Base-by-base conservation (phyloP, 2,329 filamentous ascomycete genomes). In the Bisporella sp. region DNA sequence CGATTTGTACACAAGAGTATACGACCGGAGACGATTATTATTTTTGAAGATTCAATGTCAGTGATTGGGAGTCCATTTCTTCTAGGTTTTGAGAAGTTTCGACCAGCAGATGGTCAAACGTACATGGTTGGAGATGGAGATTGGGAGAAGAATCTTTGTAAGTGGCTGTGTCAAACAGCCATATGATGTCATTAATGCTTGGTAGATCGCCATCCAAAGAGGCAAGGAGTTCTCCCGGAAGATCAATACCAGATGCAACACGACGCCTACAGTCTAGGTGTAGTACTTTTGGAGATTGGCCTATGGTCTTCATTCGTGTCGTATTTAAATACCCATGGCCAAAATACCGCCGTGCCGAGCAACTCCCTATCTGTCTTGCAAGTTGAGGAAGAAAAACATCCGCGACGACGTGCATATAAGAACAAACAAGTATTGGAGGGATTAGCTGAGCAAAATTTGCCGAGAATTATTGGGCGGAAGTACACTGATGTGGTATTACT, bases 271-370 rank as follows among this genome's bases (percentile, higher is more conserved):
- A 72, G 68, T 43, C 65, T 78, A 4, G 75, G 75, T 2, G 66
- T 77, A 1, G 64, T 76, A 1, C 66, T 78, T 4, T 65, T 76
- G 3, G 74, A 77, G 61, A 73, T 77, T 21, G 71, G 72, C 1
- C 61, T 73, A 11, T 73, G 72, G 69, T 70, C 71, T 54, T 60
- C 66, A 35, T 60, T 74, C 28, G 46, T 50, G 3, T 7, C 41
- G 2, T 42, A 32, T 21, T 9, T 4, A 21, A 5, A 8, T 11
- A 33, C 46, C 32, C 41, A 45, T 9, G 42, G 45, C 4, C 43
- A 30, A 6, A 30, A 29, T 8, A 4, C n/a, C 4, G 11, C 44
- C 6, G 30, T 46, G 28, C 48, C 48, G 29, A 46, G 43, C 29
- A 39, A 30, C 4, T 39, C 45, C 6, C 45, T 48, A 6, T 30